phyloP scores from a whole-genome alignment of 495 filamentous ascomycete genomes.

The Penicillium paradoxum region DNA sequence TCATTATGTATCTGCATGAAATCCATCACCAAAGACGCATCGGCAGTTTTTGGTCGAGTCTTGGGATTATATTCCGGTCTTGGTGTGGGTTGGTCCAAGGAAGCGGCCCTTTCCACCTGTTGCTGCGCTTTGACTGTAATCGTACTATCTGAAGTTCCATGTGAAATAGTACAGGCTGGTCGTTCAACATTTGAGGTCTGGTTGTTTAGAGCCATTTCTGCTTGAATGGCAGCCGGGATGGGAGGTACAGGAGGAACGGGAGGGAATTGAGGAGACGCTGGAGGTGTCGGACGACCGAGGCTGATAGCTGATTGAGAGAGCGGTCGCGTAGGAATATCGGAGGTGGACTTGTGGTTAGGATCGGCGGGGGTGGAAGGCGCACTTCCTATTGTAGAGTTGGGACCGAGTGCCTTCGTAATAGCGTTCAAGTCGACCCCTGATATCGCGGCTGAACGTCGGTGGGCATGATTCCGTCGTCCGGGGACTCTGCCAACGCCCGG shows the following conservation, averaged over 20 bases:
- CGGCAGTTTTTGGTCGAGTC: conserved; percentile 48
- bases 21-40: conserved; percentile 44
- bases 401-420: conserved; percentile 56
- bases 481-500: conserved; percentile 45
- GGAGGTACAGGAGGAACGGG: conserved; percentile 22
- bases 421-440: conserved; percentile 77
- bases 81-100: conserved; percentile 60
- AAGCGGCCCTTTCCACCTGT: conserved; percentile 46
- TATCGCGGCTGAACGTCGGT: conserved; percentile 80
- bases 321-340: conserved; percentile 31
- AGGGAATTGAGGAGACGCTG: conserved; percentile 34
- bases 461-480: conserved; percentile 66
- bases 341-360: conserved; percentile 18
- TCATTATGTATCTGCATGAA: conserved; percentile 13
- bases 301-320: conserved; percentile 34
- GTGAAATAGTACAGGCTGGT: conserved; percentile 67
- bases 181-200: conserved; percentile 62
- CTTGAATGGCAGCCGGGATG: conserved; percentile 16
- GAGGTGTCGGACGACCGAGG: conserved; percentile 30
- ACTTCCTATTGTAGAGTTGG: conserved; percentile 50
- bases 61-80: conserved; percentile 44
- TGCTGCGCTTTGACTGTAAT: conserved; percentile 44
- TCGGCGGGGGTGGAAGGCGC: conserved; percentile 67
- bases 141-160: conserved; percentile 64
- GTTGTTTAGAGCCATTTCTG: conserved; percentile 46